Evolutionary conservation across 345 rosid species (phyloP).

Genomic region (Leavenworthia alabamica): DNA sequence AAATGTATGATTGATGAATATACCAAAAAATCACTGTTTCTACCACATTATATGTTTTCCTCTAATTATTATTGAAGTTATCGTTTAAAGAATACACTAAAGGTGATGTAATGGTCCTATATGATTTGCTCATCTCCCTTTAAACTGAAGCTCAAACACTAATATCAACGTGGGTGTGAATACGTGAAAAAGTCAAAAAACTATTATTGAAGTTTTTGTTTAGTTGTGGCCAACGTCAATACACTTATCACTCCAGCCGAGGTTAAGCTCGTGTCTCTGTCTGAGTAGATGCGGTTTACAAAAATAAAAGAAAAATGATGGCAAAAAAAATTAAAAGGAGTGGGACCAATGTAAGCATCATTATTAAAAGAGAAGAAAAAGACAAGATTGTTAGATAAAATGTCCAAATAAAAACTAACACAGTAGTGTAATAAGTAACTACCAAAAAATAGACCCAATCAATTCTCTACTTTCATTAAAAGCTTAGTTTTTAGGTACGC

Average conservation of each 20-base stretch:
- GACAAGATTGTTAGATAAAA: conserved; percentile 25
- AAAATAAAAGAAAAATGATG: neutral
- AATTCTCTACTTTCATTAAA: conserved; percentile 25
- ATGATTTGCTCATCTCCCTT: neutral
- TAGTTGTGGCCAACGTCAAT: conserved; percentile 21
- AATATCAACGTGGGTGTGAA: neutral
- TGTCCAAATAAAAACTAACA: conserved; percentile 22
- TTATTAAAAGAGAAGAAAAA: conserved; percentile 30
- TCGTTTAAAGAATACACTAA: neutral
- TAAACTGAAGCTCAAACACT: neutral
- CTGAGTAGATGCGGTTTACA: neutral
- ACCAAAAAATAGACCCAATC: conserved; percentile 2
- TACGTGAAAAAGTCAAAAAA: neutral
- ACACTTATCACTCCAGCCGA: conserved; percentile 24
- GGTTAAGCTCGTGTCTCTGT: neutral
- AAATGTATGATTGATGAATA: conserved; percentile 20
- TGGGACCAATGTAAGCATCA: conserved; percentile 32
- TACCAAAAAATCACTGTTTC: neutral
- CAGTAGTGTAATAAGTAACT: conserved; percentile 9
- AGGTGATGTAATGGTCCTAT: neutral
- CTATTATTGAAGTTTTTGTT: neutral
- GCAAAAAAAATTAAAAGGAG: conserved; percentile 3
- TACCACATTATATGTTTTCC: neutral
- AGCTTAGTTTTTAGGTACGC: conserved; percentile 13
- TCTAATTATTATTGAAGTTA: neutral